Base-by-base conservation (phyloP, 441 rosid species). In the Francoa sonchifolia region DNA sequence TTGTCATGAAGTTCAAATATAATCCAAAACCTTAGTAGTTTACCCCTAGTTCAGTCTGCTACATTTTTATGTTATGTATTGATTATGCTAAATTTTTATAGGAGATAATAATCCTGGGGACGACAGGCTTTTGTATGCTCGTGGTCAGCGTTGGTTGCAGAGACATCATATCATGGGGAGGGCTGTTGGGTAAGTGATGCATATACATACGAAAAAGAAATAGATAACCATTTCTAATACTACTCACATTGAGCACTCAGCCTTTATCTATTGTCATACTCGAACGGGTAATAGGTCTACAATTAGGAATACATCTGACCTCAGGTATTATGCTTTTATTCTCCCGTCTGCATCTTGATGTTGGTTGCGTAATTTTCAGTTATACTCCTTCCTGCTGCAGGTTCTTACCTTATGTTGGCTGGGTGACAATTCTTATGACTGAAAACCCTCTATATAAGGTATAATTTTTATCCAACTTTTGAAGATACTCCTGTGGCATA, bases 401-500 rank as follows among this genome's bases (percentile, higher is more conserved):
- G 60, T 72, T 82, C 61, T 66, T 86, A 59, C 99, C 93, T 8
- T 80, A 90, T 49, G 85, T 82, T 53, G 96, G 96, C 30, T 90
- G 94, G 92, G 87, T 82, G 48, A 86, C 95, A 19, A 86, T 90
- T 58, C 65, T 86, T 55, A 80, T 78, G 88, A 80, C 95, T 0
- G 95, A 90, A 44, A 73, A 82, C 54, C 96, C 99, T 8, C 71
- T 90, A 39, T 74, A 86, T 68, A 90, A 86, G 95, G 97, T 84
- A 50, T 8, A 50, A 37, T 48, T 36, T 40, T 39, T 21, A 29
- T 21, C 7, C 6, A 25, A 12, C n/a, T 34, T 6, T 33, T 12
- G 3, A 30, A 0, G 44, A 16, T 35, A 8, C 51, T 44, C 30
- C 37, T 18, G 49, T 18, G n/a, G 7, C 8, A 18, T 19, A 15